Percentiles rank a stretch among this genome's conserved stretches.
These are phyloP conservation scores for Mycena kentingensis DNA, from an alignment of 768 basidiomycete genomes.

Conservation along the genomic window DNA sequence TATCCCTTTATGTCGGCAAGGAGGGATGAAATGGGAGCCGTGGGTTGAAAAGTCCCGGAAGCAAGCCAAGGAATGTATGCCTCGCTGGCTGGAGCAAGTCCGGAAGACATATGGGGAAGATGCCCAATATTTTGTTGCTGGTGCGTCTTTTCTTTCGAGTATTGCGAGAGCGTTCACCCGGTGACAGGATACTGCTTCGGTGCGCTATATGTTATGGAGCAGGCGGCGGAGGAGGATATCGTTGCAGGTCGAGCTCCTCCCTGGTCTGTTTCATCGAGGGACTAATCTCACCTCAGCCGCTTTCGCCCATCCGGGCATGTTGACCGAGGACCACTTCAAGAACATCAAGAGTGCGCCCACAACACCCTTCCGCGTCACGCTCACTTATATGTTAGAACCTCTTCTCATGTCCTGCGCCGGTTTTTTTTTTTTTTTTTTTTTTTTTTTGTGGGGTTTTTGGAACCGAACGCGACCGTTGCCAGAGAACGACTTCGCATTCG, in stretches of 20 bases:
- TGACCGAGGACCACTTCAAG: constrained; percentile 50
- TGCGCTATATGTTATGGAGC: constrained; percentile 51
- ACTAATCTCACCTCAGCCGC: constrained; percentile 41
- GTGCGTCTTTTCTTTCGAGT: constrained; percentile 31
- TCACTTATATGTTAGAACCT: constrained; percentile 41
- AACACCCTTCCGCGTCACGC: not conserved
- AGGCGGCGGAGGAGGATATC: constrained; percentile 47
- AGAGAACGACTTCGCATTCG: constrained; percentile 62
- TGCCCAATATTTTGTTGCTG: constrained; percentile 47
- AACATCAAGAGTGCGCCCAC: constrained; percentile 47
- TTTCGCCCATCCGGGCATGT: constrained; percentile 55
- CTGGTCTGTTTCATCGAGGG: not conserved
- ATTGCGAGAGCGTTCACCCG: not conserved
- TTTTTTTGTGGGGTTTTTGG: not conserved
- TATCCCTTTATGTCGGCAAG: constrained; percentile 42
- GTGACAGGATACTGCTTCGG: constrained; percentile 59
- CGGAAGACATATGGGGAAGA: constrained; percentile 49
- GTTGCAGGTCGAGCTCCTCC: constrained; percentile 41
- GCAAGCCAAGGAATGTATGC: constrained; percentile 42
- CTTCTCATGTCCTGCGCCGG: constrained; percentile 59
- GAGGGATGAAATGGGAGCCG: constrained; percentile 38
- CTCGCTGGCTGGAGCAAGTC: constrained; percentile 56
- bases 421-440: constrained; percentile 19
- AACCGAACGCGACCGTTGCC: constrained; percentile 1
- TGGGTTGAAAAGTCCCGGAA: constrained; percentile 44